Conservation (phyloP, 2,329 filamentous ascomycete species). For the Fusarium pininemorale region DNA sequence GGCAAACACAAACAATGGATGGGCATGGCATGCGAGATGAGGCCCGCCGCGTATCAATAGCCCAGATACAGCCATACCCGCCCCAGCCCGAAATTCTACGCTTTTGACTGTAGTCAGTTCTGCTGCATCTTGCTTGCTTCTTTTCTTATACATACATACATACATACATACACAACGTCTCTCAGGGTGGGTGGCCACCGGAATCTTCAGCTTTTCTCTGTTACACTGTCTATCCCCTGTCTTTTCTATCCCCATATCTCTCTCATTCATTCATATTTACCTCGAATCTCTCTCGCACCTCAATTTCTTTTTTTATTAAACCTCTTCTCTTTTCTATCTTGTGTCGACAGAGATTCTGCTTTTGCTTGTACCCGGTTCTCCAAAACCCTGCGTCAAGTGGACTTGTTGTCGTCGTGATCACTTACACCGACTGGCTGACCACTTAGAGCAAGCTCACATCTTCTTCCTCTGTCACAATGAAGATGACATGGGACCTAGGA, state of each 20-base stretch:
- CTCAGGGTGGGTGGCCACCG: constrained; percentile 33
- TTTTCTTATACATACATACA: constrained; percentile 36
- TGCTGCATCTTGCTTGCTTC: constrained; percentile 38
- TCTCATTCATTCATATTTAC: constrained; percentile 11
- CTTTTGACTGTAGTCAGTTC: constrained; percentile 26
- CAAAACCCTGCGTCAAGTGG: neutral
- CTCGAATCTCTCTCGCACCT: constrained; percentile 22
- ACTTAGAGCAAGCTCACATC: constrained; percentile 12
- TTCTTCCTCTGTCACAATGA: constrained; percentile 31
- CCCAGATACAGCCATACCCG: constrained; percentile 34
- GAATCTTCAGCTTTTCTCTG: constrained; percentile 35
- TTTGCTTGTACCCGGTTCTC: neutral
- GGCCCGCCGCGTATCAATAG: constrained; percentile 40
- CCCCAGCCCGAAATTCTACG: constrained; percentile 36
- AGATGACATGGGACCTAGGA: constrained; percentile 42
- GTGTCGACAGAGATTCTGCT: neutral
- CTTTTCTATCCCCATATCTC: constrained; percentile 16
- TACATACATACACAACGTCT: constrained; percentile 36
- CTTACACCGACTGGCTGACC: constrained; percentile 8
- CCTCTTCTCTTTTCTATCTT: neutral
- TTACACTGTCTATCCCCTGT: constrained; percentile 27
- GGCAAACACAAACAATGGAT: constrained; percentile 15
- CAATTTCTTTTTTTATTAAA: constrained; percentile 1
- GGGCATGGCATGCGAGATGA: constrained; percentile 38
- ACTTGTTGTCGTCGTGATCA: neutral